Evolutionary conservation across 2,329 filamentous ascomycete species (phyloP), one percentile per base, ranked within the genome.

Genomic region (Sclerotinia sclerotiorum): DNA sequence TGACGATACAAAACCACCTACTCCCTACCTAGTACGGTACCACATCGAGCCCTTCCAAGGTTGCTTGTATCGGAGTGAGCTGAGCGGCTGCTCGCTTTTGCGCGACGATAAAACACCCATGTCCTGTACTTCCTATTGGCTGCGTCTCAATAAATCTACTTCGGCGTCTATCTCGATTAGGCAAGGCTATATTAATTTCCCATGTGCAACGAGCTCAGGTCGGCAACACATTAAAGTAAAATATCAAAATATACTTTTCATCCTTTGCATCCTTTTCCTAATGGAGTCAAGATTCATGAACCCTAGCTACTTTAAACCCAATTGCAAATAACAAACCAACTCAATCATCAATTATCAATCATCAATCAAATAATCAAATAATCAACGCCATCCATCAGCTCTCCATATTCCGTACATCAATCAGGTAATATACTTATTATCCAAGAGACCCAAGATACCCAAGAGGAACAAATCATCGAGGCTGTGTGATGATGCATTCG

Each of bases 141-240:
- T 65, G 71, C 71, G 71, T 57, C 72, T 70, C 67, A 57, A 66
- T 72, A 68, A 65, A 68, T 70, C 70, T 71, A 63, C 70, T 39
- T 75, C 75, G 75, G 74, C 74, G 74, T 72, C 72, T 75, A 76
- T 74, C 75, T 77, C 70, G 72, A 77, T 76, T 73, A 70, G 74
- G 75, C 66, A 75, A 74, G 71, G 73, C 71, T 74, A 68, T 67
- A 71, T 70, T 68, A 11, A n/a, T 32, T 42, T 56, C 69, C 69
- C 68, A 68, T 54, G 54, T 68, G 66, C 68, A 42, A 70, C 65
- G 52, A 70, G 52, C 65, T 52, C 54, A 69, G 64, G 69, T 60
- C 68, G 48, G 61, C 46, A 64, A 42, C 21, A 49, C n/a, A 32
- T 29, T 44, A 17, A 56, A 24, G 32, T 15, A 6, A 8, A 46